These are phyloP conservation scores for Mucor racemosus DNA, from an alignment of 371 early-diverging fungal species.

Conservation along the genomic window DNA sequence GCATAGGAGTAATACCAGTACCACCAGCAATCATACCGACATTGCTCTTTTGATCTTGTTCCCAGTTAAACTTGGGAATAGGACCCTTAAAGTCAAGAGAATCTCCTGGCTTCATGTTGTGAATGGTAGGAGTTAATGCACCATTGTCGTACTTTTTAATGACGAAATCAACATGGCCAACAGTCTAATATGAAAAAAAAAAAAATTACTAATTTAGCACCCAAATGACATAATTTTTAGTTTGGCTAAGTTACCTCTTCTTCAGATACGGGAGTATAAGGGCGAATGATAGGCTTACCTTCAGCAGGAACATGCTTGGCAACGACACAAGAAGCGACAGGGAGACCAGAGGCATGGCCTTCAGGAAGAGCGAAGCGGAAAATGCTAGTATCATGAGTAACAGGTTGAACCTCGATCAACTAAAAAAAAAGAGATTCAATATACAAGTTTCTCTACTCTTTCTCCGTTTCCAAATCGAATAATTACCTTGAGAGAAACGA, in stretches of 20 bases:
- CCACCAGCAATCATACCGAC: too few species aligned
- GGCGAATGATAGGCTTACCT: slow-evolving; percentile 74
- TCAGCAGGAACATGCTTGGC: slow-evolving; percentile 61
- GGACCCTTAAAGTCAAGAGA: slow-evolving; percentile 91
- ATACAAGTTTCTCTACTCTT: too few species aligned
- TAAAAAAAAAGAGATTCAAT: slow-evolving; percentile 9
- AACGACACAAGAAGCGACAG: slow-evolving; percentile 83
- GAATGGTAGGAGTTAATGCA: slow-evolving; percentile 80
- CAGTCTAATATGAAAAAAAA: slow-evolving; percentile 44
- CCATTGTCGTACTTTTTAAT: slow-evolving; percentile 81
- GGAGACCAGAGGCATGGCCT: slow-evolving; percentile 69
- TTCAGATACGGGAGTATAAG: slow-evolving; percentile 89
- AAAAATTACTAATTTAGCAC: slow-evolving; percentile 7
- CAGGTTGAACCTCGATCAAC: slow-evolving; percentile 60
- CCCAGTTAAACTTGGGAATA: slow-evolving; percentile 81
- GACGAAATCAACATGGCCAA: slow-evolving; percentile 86
- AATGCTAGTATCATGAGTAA: slow-evolving; percentile 80
- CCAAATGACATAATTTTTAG: not conserved
- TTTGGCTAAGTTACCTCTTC: slow-evolving; percentile 51
- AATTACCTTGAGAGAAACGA: too few species aligned
- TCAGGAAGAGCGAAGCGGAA: slow-evolving; percentile 84
- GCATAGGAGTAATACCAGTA: too few species aligned
- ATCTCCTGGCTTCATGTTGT: slow-evolving; percentile 83
- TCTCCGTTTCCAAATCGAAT: too few species aligned
- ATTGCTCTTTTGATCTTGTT: slow-evolving; percentile 73